Evolutionary conservation across 2,329 filamentous ascomycete genomes (phyloP), one percentile per base, ranked within the genome.

Genomic region (Fusarium sarcochroum): DNA sequence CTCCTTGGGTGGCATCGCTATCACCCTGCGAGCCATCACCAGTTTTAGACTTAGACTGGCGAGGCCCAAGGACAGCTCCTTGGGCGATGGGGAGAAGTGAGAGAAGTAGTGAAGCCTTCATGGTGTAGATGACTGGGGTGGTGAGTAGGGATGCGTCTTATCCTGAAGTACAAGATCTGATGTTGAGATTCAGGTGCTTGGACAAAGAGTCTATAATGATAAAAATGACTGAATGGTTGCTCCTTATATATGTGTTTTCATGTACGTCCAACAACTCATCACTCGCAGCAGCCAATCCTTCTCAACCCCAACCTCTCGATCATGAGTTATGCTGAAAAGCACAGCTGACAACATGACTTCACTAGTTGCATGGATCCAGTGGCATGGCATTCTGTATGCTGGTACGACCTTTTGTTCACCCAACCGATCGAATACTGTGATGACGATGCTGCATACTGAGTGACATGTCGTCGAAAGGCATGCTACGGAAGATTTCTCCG

Each of bases 1-100:
- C 74, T 13, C 65, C 74, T 37, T 76, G 74, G 3, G 74, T 75
- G 14, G 68, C 62, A 32, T 76, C 74, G 0, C 58, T 47, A 1
- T 61, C 66, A 3, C 74, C 74, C 30, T 70, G 57, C 0, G 53
- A 46, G 1, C 74, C 74, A 37, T 76, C 74, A 1, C 74, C 74
- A 0, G 72, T 74, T 42, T 71, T 49, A 6, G 46, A 74, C 45
- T 71, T 49, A 5, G 46, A 73, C 37, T 65, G 70, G 48, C 58
- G 66, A 2, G 45, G 37, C 25, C 53, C 54, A 21, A 73, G 68
- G 58, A 59, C 58, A 3, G 59, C 69, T 4, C 55, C 55, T 7
- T 70, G 51, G 5, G 65, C 50, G 2, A 75, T 50, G 6, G 73
- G 70, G 4, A 76, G 70, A 1, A 75, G 58, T 0, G 63, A 51